Base-by-base conservation (phyloP, 2,329 filamentous ascomycete genomes). In the Aspergillus oerlinghausenensis region DNA sequence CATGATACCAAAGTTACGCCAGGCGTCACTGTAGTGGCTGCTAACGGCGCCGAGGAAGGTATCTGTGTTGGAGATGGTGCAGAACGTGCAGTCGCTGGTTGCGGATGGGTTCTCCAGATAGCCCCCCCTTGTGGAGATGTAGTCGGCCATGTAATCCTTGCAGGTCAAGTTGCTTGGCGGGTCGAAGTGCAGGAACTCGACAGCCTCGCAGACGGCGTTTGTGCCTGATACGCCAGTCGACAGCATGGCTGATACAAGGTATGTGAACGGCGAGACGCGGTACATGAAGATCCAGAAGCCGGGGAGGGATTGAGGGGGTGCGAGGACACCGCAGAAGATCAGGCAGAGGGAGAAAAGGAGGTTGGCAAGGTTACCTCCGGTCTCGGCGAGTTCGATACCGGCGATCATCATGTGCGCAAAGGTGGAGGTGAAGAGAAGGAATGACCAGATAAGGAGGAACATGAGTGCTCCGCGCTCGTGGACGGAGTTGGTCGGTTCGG, bases 271-370 rank as follows among this genome's bases (percentile, higher is more conserved):
- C 0, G 82, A 85, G 35, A 85, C 78, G 40, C 84, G 81, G 73
- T 90, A 89, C 87, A 90, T 90, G 76, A 90, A 91, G 62, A 85
- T 84, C 88, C 88, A 92, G 77, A 92, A 91, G 1, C 83, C 79
- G 0, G 88, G 88, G 2, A 91, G 79, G 1, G 79, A 74, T 2
- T 67, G 57, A 0, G 85, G 83, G 0, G 80, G 72, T 55, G 87
- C 84, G 58, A 75, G 69, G 55, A 75, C 73, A 69, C 73, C 74
- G 64, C 81, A 84, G 76, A 88, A 88, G 55, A 84, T 78, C 40
- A 85, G 74, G 60, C 78, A 81, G 69, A 88, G 79, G 26, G 83
- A 78, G 58, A 84, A 80, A 17, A 87, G 67, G 28, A 88, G 68
- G 6, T 83, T 84, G 52, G 84, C 84, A 19, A 90, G 70, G 49